Conservation (phyloP, 164 flowering plant genomes). For the Cinnamomum micranthum region DNA sequence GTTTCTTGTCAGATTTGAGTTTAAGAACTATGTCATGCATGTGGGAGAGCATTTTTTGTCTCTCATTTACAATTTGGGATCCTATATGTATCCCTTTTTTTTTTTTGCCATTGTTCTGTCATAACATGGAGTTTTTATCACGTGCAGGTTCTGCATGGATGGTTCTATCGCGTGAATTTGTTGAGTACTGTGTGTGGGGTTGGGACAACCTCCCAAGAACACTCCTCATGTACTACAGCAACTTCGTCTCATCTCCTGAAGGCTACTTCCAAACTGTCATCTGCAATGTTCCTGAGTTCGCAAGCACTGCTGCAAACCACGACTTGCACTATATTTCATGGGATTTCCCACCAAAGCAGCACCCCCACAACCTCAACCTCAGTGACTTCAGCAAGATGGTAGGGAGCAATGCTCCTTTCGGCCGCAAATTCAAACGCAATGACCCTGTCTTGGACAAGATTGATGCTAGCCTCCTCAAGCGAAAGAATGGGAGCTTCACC, state of each 20-base stretch:
- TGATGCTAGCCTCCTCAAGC: constrained; percentile 47
- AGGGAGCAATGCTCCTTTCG: constrained; percentile 63
- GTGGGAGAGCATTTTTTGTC: not conserved
- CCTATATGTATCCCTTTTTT: too few species aligned
- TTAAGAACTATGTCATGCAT: not conserved
- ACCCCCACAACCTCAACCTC: constrained; percentile 59
- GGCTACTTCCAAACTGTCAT: constrained; percentile 83
- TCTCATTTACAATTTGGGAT: not conserved
- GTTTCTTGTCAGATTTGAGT: not conserved
- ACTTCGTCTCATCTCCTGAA: constrained; percentile 84
- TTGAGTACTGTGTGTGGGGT: constrained; percentile 72
- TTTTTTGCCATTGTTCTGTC: too few species aligned
- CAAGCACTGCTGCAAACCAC: constrained; percentile 53
- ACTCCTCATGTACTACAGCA: constrained; percentile 81
- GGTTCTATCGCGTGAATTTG: constrained; percentile 66
- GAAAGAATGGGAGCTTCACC: constrained; percentile 53
- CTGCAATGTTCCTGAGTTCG: constrained; percentile 70
- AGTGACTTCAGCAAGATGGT: constrained; percentile 58
- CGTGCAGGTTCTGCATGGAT: constrained; percentile 89
- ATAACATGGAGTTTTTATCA: not conserved
- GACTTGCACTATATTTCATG: constrained; percentile 83
- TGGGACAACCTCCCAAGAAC: constrained; percentile 90
- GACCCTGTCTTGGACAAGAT: constrained; percentile 59
- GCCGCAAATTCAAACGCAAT: constrained; percentile 58
- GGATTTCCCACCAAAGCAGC: constrained; percentile 79